Evolutionary conservation across 306 rosid genomes (phyloP).

Genomic region (Casuarina equisetifolia): DNA sequence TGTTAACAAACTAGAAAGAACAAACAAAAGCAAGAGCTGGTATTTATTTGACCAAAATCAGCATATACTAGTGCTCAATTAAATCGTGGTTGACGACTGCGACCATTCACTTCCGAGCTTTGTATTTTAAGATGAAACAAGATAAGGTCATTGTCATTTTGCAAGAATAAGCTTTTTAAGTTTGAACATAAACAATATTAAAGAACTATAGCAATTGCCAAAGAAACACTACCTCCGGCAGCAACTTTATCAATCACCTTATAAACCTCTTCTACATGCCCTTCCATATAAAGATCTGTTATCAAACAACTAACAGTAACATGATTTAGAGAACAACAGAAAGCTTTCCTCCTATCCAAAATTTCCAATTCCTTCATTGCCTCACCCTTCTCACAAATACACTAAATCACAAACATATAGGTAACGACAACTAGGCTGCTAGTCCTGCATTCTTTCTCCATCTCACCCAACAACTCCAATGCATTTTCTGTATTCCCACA

Average conservation of each 20-base stretch:
- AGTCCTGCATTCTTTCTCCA: conserved; percentile 65
- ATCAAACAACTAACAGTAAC: conserved; percentile 57
- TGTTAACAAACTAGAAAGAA: background rate
- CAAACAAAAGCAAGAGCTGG: background rate
- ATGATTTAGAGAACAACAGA: no score
- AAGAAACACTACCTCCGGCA: conserved; percentile 51
- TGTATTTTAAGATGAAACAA: background rate
- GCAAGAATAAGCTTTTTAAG: conserved; percentile 20
- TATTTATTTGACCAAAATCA: background rate
- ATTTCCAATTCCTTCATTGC: no score
- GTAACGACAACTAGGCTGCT: conserved; percentile 69
- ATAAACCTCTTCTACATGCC: conserved; percentile 57
- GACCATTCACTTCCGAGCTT: background rate
- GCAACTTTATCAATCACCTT: background rate
- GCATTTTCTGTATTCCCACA: conserved; percentile 52
- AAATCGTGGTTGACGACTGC: background rate
- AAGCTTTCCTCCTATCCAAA: no score
- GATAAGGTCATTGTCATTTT: background rate
- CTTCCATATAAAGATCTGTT: conserved; percentile 47
- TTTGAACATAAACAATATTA: conserved; percentile 61
- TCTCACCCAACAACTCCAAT: conserved; percentile 62
- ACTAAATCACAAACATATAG: conserved; percentile 17
- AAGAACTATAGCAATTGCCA: conserved; percentile 63
- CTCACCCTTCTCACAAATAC: no score
- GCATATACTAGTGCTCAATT: background rate